Evolutionary conservation across 2,329 filamentous ascomycete genomes (phyloP).

Genomic region (Aspergillus fischeri): DNA sequence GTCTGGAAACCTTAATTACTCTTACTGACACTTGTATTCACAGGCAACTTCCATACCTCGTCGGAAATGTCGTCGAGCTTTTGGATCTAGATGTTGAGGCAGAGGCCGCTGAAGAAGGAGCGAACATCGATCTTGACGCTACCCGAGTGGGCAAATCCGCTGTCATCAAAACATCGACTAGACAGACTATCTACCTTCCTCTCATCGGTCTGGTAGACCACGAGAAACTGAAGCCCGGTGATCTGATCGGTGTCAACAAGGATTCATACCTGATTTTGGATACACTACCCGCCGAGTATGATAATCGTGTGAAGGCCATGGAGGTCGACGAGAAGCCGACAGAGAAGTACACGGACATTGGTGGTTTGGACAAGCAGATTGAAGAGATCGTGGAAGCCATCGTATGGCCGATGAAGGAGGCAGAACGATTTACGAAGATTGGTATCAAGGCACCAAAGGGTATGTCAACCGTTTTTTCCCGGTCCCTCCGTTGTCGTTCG

Average conservation of each 20-base stretch:
- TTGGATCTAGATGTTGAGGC: constrained; percentile 93
- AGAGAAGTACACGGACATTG: constrained; percentile 97
- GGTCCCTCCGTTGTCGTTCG: background rate
- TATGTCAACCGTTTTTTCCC: constrained; percentile 42
- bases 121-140: constrained; percentile 97
- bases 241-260: constrained; percentile 98
- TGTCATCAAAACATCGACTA: constrained; percentile 97
- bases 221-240: constrained; percentile 88
- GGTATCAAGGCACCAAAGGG: constrained; percentile 99
- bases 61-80: constrained; percentile 96
- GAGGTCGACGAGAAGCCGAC: constrained; percentile 99
- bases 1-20: constrained; percentile 2
- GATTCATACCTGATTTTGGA: constrained; percentile 97
- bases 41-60: constrained; percentile 95
- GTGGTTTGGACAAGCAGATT: constrained; percentile 97
- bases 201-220: constrained; percentile 96
- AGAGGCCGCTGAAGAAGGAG: constrained; percentile 94
- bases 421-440: constrained; percentile 98
- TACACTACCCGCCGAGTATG: constrained; percentile 94
- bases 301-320: constrained; percentile 99
- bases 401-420: constrained; percentile 99
- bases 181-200: constrained; percentile 97
- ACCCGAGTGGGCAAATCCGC: constrained; percentile 96
- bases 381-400: constrained; percentile 98
- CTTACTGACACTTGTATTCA: constrained; percentile 11